Evolutionary conservation across 495 filamentous ascomycete genomes (phyloP).

Genomic region (Glonium stellatum): DNA sequence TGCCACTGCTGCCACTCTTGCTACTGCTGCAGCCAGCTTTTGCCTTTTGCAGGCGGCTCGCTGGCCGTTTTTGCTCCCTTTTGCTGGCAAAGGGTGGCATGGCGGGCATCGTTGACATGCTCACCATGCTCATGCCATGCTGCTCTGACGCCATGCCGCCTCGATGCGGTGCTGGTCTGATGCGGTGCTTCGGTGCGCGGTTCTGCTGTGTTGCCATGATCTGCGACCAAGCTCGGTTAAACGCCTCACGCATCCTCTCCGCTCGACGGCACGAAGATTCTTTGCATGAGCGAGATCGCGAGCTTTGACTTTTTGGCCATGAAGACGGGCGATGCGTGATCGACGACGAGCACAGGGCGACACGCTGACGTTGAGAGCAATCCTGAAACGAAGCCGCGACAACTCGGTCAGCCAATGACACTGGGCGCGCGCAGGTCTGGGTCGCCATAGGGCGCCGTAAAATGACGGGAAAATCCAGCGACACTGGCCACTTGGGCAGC

Average conservation of each 20-base stretch:
- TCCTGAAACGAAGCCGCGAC: constrained; percentile 26
- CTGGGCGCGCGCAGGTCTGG: background rate
- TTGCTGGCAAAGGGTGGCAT: too few species aligned
- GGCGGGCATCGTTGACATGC: too few species aligned
- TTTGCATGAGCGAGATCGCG: constrained; percentile 22
- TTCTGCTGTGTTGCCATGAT: constrained; percentile 7
- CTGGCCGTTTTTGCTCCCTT: too few species aligned
- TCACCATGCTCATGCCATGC: too few species aligned
- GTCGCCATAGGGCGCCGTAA: background rate
- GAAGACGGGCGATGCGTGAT: constrained; percentile 12
- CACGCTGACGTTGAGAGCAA: constrained; percentile 9
- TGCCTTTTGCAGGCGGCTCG: background rate
- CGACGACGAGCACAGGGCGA: constrained; percentile 6
- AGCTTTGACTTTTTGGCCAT: constrained; percentile 15
- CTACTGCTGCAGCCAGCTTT: too few species aligned
- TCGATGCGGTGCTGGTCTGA: too few species aligned
- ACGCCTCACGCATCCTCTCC: constrained; percentile 13
- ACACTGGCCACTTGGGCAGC: background rate
- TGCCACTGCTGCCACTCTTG: too few species aligned
- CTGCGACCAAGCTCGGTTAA: constrained; percentile 18
- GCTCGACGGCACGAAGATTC: constrained; percentile 10
- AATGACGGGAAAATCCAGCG: background rate
- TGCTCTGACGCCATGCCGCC: too few species aligned
- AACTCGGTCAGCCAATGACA: constrained; percentile 3
- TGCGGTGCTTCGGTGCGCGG: background rate